Evolutionary conservation across 345 rosid genomes (phyloP).

Genomic region (Eucalyptus fibrosa): DNA sequence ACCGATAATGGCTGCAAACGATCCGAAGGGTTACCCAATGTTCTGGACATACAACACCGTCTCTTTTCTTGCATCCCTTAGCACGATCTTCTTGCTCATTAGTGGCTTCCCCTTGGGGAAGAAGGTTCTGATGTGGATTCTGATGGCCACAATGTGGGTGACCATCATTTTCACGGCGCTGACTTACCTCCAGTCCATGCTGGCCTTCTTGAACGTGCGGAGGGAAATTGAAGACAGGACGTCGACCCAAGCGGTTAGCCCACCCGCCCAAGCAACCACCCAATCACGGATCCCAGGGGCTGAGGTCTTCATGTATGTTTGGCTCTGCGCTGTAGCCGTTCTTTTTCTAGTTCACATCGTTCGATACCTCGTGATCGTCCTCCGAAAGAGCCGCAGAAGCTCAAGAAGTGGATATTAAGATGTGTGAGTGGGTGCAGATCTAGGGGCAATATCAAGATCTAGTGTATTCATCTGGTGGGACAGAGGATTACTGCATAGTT

Average conservation of each 20-base stretch:
- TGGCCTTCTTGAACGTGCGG: too few species aligned
- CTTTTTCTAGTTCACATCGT: not conserved
- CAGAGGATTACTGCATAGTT: not conserved
- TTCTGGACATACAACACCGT: not conserved
- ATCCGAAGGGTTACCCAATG: rapidly evolving
- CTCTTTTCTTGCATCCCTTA: not conserved
- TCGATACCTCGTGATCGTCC: not conserved
- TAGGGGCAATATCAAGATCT: not conserved
- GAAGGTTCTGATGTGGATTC: not conserved
- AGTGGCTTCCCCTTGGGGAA: not conserved
- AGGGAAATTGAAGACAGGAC: rapidly evolving
- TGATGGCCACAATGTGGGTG: not conserved
- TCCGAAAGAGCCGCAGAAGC: not conserved
- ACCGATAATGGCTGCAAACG: not conserved
- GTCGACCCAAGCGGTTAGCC: too few species aligned
- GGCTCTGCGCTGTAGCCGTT: not conserved
- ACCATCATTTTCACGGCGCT: not conserved
- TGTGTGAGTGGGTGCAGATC: not conserved
- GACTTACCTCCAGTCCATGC: not conserved
- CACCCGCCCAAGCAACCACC: too few species aligned
- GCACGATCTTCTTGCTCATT: not conserved
- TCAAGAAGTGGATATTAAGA: not conserved
- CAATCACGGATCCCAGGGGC: too few species aligned
- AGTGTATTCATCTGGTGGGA: not conserved
- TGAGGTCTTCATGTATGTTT: not conserved